These are phyloP conservation scores for Trichoderma virens DNA, from an alignment of 495 filamentous ascomycete genomes.

Conservation along the genomic window DNA sequence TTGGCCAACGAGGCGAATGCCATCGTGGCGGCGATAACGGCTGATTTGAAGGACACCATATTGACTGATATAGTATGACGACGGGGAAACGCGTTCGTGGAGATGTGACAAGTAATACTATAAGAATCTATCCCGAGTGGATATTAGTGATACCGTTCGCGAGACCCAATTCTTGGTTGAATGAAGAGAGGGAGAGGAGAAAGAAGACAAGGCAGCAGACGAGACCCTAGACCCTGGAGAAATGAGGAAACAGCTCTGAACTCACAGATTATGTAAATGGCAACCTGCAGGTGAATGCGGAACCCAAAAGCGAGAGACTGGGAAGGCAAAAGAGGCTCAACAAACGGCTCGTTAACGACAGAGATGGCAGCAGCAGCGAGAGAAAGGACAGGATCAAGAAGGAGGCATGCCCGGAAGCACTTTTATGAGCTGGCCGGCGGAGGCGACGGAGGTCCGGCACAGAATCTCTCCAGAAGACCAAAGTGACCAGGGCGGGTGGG, in stretches of 20 bases:
- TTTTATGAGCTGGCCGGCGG: slow-evolving; percentile 2
- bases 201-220: neutral
- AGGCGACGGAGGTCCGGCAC: neutral
- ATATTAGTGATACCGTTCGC: neutral
- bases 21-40: slow-evolving; percentile 37
- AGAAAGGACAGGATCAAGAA: neutral
- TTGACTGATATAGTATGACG: slow-evolving; percentile 15
- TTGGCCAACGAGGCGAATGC: slow-evolving; percentile 29
- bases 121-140: neutral
- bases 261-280: slow-evolving; percentile 1
- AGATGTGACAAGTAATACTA: neutral
- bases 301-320: neutral
- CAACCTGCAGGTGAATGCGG: neutral
- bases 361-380: slow-evolving; percentile 4
- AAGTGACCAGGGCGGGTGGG: slow-evolving; percentile 4
- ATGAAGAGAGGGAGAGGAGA: neutral
- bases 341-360: slow-evolving; percentile 6
- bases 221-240: no score
- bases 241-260: neutral
- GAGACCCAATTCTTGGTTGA: neutral
- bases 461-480: neutral
- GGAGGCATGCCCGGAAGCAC: neutral
- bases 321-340: neutral
- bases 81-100: slow-evolving; percentile 3
- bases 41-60: slow-evolving; percentile 41